Evolutionary conservation across 192 early-diverging fungal genomes (phyloP).

Genomic region (Coemansia sp.): DNA sequence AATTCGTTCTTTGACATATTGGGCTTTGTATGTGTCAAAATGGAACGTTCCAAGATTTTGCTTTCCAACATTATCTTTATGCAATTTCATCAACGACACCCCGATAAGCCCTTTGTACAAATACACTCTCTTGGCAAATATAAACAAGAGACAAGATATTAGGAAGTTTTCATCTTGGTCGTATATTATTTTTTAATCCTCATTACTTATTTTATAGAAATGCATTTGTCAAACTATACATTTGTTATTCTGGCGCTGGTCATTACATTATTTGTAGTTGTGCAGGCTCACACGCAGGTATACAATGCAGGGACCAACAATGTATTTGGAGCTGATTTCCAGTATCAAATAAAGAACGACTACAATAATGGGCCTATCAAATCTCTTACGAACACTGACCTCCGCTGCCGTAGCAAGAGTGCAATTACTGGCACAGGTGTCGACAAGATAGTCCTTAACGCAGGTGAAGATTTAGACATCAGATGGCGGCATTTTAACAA

Average conservation of each 20-base stretch:
- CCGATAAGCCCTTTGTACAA: too few relatives aligned
- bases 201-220: not conserved
- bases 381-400: not conserved
- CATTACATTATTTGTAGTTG: not conserved
- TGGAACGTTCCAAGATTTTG: too few relatives aligned
- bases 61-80: too few relatives aligned
- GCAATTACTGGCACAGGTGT: not conserved
- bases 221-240: not conserved
- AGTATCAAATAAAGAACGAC: constrained; percentile 1
- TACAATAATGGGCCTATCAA: not conserved
- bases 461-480: constrained; percentile 1
- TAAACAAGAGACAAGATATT: too few relatives aligned
- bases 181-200: not conserved
- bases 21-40: too few relatives aligned
- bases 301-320: constrained; percentile 15
- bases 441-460: not conserved
- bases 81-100: too few relatives aligned
- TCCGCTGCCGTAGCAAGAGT: constrained; percentile 4
- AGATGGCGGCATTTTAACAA: constrained; percentile 8
- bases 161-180: too few relatives aligned
- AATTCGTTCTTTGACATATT: too few relatives aligned
- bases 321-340: not conserved
- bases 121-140: too few relatives aligned
- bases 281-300: constrained; percentile 13
- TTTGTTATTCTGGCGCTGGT: not conserved